Percentiles rank a stretch among this genome's conserved stretches.
phyloP scores from a whole-genome alignment of 495 filamentous ascomycete species.

The Talaromyces wortmannii region DNA sequence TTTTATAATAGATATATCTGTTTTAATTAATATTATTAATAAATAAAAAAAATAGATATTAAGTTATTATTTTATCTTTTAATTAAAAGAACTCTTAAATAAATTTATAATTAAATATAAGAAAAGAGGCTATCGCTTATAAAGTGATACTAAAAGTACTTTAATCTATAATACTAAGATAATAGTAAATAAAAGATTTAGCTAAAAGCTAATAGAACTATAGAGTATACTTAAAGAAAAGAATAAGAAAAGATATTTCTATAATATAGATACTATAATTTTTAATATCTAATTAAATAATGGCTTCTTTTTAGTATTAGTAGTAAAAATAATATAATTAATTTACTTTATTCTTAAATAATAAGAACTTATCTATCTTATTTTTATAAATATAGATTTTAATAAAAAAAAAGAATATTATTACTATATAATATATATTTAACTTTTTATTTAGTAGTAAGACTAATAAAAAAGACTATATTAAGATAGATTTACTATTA shows the following conservation, averaged over 20 bases:
- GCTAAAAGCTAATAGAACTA: neutral
- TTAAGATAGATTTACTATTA: neutral
- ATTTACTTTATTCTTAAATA: neutral
- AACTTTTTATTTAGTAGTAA: neutral
- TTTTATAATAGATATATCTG: conserved; percentile 1
- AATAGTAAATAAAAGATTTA: conserved; percentile 1
- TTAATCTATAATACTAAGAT: conserved; percentile 4
- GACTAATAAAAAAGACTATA: neutral
- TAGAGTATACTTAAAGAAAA: neutral
- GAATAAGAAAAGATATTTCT: conserved; percentile 3
- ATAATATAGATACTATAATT: neutral
- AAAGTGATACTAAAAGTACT: conserved; percentile 6
- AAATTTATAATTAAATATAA: neutral
- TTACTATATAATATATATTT: neutral
- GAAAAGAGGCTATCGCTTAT: conserved; percentile 5
- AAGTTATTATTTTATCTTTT: neutral
- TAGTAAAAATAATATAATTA: neutral
- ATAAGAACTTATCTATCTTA: neutral
- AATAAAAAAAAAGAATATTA: conserved; percentile 1
- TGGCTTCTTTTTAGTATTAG: neutral
- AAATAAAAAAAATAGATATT: conserved; percentile 1
- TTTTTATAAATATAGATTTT: neutral
- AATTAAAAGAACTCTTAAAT: neutral
- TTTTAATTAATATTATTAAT: conserved; percentile 1
- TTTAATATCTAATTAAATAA: neutral